Conservation (phyloP, 306 rosid genomes). For the Lotus japonicus region DNA sequence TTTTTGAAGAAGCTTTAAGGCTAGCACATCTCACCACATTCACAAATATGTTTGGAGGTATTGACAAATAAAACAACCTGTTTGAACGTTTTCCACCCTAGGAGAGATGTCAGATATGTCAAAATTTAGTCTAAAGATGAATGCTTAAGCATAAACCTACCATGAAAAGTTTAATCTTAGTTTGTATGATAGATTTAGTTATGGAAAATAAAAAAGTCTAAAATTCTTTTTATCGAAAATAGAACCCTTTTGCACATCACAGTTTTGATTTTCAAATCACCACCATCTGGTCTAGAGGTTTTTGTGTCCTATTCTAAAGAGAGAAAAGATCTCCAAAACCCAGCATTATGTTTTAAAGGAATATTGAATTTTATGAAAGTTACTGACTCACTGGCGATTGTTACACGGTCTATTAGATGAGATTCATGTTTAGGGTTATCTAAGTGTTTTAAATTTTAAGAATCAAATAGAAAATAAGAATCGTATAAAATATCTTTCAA, state of each 20-base stretch:
- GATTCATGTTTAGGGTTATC: not conserved
- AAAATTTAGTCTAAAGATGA: conserved; percentile 9
- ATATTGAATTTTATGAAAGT: not conserved
- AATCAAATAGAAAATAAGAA: conserved; percentile 3
- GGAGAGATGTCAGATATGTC: conserved; percentile 18
- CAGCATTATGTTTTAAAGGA: not conserved
- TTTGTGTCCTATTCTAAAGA: conserved; percentile 3
- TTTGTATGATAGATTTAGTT: not conserved
- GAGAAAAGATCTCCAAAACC: not conserved
- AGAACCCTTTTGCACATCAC: not conserved
- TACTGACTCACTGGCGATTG: not conserved
- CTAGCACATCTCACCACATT: conserved; percentile 83
- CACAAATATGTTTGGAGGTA: conserved; percentile 90
- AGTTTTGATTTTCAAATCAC: conserved; percentile 2
- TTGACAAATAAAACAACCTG: conserved; percentile 83
- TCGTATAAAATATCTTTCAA: not conserved
- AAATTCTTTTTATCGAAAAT: not conserved
- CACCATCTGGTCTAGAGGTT: not conserved
- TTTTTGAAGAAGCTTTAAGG: conserved; percentile 67
- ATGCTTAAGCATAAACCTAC: not conserved
- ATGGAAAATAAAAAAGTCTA: not conserved
- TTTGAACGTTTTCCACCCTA: conserved; percentile 74
- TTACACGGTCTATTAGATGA: not conserved
- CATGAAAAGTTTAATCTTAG: not conserved
- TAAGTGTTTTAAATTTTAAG: not conserved